A percentile compares a stretch with the other conserved stretches of the same genome.
Conservation (phyloP, 148 eudicot genomes). For the Polygonum maritimum region DNA sequence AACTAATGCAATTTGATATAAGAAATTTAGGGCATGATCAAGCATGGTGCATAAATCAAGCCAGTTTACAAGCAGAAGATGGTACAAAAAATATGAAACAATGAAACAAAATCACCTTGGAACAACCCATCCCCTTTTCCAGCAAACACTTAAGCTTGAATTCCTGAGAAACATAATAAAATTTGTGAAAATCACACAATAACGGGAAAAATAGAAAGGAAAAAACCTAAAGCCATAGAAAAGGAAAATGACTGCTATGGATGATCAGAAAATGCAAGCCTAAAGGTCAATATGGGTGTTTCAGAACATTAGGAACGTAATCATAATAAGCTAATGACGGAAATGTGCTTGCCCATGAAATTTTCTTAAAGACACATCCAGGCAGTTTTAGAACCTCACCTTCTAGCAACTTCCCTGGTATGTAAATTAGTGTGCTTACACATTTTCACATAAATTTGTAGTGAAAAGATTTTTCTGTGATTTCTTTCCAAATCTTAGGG, state of each 20-base stretch:
- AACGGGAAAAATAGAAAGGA: background rate
- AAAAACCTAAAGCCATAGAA: background rate
- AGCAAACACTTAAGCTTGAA: slow-evolving; percentile 42
- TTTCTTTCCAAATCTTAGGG: background rate
- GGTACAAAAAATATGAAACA: background rate
- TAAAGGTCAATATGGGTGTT: background rate
- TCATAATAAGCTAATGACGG: background rate
- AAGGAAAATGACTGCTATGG: background rate
- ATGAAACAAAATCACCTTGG: slow-evolving; percentile 36
- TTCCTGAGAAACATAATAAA: slow-evolving; percentile 29
- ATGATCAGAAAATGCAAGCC: background rate
- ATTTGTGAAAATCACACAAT: background rate
- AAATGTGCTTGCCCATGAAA: background rate
- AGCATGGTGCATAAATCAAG: background rate
- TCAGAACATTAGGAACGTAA: background rate
- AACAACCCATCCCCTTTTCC: slow-evolving; percentile 42
- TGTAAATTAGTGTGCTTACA: background rate
- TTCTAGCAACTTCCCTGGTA: background rate
- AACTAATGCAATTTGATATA: background rate
- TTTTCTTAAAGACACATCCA: background rate
- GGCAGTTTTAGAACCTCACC: background rate
- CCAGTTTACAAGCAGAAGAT: background rate
- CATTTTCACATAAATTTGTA: background rate
- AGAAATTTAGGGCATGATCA: background rate
- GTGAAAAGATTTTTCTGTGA: background rate